Evolutionary conservation across 306 rosid genomes (phyloP).

Genomic region (Datisca glomerata): DNA sequence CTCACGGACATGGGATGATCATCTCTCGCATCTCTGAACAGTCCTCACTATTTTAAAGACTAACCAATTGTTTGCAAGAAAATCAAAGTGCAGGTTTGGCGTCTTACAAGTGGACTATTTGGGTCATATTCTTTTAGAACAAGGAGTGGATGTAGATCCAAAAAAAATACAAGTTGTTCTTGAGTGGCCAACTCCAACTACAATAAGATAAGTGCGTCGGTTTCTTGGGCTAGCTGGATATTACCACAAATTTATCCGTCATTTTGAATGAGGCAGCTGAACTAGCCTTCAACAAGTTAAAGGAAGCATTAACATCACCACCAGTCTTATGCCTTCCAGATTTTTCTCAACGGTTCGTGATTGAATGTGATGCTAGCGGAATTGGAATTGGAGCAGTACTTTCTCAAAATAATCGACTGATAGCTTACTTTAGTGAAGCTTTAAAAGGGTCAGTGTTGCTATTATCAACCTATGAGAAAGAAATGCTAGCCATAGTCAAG

Average conservation of each 20-base stretch:
- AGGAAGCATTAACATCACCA: neutral
- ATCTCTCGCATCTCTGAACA: neutral
- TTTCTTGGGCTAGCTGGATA: neutral
- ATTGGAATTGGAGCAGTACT: neutral
- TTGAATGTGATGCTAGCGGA: neutral
- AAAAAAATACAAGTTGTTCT: neutral
- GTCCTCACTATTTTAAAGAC: neutral
- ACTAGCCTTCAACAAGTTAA: neutral
- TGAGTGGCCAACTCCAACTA: neutral
- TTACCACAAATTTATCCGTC: neutral
- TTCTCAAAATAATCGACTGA: neutral
- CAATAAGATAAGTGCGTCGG: neutral
- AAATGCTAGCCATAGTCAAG: neutral
- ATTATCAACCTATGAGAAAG: neutral
- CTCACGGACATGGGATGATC: neutral
- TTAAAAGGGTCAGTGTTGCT: neutral
- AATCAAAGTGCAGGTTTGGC: constrained; percentile 4
- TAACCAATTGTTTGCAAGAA: neutral
- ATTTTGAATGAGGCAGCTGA: neutral
- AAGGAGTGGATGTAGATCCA: neutral
- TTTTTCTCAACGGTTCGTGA: neutral
- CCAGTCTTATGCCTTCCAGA: neutral
- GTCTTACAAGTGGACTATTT: neutral
- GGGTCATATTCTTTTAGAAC: neutral
- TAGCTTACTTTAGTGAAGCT: neutral